Base-by-base conservation (phyloP, 78 protist genomes). In the Tieghemostelium lacteum region DNA sequence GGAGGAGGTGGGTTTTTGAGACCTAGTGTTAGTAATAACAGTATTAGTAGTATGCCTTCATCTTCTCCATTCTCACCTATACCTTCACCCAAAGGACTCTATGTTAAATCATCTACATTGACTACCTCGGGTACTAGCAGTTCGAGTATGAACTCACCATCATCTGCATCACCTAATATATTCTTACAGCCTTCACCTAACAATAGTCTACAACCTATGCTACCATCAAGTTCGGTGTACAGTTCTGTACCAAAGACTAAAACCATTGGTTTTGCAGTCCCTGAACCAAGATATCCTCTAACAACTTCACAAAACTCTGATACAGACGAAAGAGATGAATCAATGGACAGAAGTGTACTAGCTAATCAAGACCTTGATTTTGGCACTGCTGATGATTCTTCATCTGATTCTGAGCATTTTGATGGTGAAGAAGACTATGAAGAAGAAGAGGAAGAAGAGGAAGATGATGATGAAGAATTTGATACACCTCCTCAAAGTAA, bases 181-280 rank as follows among this genome's bases (percentile, higher is more conserved):
- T 50, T 22, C 22, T 29, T 70, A 8, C 40, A 20, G 49, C 62
- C 76, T 3, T 70, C 76, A 50, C 76, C 76, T 14, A 40, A 58
- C 7, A 52, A 62, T 50, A 49, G 63, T 37, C 49, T 70, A 29
- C 76, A 31, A 29, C 16, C 42, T 2, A 58, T 62, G 4, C 3
- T 31, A 20, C 76, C 76, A 50, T 14, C 39, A 28, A 5, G 10
- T 12, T 28, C 39, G 20, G 36, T 4, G 17, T 24, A 20, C 26
- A 29, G 31, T 16, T 31, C 40, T 50, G 40, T 26, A 70, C 76
- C 76, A 26, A 50, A 40, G 49, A 70, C 76, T 6, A 40, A 70
- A 70, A 70, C 76, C 2, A 70, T 70, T 50, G 76, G 76, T 70
- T 70, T 70, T 31, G 76, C n/a, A 6, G 31, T 70, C 16, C 62